Conservation (phyloP, 257 asterid species). For the Scutellaria galericulata region DNA sequence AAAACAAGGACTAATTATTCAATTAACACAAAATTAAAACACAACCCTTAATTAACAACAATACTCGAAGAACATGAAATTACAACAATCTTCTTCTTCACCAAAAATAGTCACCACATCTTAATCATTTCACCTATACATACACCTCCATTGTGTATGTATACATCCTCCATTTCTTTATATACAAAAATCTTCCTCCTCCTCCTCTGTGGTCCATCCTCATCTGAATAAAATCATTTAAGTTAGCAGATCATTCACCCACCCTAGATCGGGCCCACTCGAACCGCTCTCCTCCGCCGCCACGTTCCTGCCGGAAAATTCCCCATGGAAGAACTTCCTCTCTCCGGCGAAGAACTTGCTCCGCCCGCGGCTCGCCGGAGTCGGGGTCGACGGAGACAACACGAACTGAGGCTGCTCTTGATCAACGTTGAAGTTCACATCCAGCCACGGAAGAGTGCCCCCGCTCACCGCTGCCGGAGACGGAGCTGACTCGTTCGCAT, state of each 20-base stretch:
- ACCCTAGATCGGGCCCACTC: conserved; percentile 85
- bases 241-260: conserved; percentile 97
- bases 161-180: conserved; percentile 25
- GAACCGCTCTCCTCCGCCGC: conserved; percentile 52
- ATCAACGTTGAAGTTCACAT: conserved; percentile 49
- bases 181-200: conserved; percentile 41
- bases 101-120: conserved; percentile 36
- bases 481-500: conserved; percentile 20
- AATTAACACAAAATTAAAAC: conserved; percentile 10
- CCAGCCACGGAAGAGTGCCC: conserved; percentile 49
- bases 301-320: conserved; percentile 47
- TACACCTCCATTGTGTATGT: conserved; percentile 31
- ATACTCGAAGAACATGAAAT: conserved; percentile 8
- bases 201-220: conserved; percentile 13
- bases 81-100: conserved; percentile 30
- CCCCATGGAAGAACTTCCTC: conserved; percentile 42
- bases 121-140: conserved; percentile 23
- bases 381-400: conserved; percentile 66
- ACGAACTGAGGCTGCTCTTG: conserved; percentile 61
- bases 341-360: conserved; percentile 19
- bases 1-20: conserved; percentile 29
- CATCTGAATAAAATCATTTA: conserved; percentile 25
- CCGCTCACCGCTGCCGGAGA: not conserved
- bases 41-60: conserved; percentile 21
- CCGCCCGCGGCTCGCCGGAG: conserved; percentile 35